A percentile compares a stretch with the other conserved stretches of the same genome.
Conservation (phyloP, 2,329 filamentous ascomycete genomes). For the Mycosphaerella arachidis region DNA sequence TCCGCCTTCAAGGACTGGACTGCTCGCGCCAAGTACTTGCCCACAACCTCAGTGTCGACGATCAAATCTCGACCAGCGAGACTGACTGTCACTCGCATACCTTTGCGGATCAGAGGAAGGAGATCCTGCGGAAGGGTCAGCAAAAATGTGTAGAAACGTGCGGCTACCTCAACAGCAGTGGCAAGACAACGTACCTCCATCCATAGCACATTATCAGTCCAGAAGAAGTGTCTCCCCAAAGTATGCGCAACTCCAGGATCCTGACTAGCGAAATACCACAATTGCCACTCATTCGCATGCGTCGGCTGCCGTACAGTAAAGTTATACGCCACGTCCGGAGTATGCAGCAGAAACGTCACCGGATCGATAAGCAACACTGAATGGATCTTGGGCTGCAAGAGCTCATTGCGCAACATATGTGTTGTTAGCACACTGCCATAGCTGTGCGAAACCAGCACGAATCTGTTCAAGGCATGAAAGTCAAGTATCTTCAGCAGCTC, state of each 20-base stretch:
- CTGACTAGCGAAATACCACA: constrained; percentile 66
- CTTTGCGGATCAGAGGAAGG: constrained; percentile 29
- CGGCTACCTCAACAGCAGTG: not conserved
- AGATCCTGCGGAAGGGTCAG: constrained; percentile 42
- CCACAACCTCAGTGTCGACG: constrained; percentile 56
- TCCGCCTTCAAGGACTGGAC: constrained; percentile 2
- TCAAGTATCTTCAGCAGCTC: constrained; percentile 56
- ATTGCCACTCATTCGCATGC: constrained; percentile 63
- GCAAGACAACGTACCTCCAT: constrained; percentile 42
- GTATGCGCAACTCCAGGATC: constrained; percentile 63
- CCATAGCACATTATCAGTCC: constrained; percentile 67
- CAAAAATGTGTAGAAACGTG: not conserved
- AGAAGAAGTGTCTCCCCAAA: constrained; percentile 63
- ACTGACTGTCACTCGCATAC: constrained; percentile 50
- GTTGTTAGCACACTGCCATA: constrained; percentile 62
- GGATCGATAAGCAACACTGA: constrained; percentile 57
- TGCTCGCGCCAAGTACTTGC: constrained; percentile 48
- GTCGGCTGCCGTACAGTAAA: constrained; percentile 49
- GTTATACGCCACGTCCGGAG: constrained; percentile 67
- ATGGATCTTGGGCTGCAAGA: constrained; percentile 44
- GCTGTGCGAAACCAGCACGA: constrained; percentile 56
- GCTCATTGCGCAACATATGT: constrained; percentile 53
- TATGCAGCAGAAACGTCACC: constrained; percentile 62
- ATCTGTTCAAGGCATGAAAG: constrained; percentile 53
- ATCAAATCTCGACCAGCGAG: constrained; percentile 61